Base-by-base conservation (phyloP, 805 yeast species). In the Candida awuae region DNA sequence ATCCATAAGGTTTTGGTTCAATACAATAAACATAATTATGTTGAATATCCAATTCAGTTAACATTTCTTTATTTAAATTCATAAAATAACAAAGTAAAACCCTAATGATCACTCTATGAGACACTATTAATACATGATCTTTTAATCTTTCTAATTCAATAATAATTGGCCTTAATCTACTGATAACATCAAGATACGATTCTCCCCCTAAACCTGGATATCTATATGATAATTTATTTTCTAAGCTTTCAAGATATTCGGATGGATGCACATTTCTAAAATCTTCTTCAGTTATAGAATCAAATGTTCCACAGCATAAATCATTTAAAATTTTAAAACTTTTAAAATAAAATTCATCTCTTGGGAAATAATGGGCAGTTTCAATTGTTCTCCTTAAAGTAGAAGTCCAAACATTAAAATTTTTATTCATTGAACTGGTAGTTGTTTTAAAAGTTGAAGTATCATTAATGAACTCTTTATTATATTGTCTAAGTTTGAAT, bases 181-280 rank as follows among this genome's bases (percentile, higher is more conserved):
- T 50, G 14, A 61, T 59, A 20, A 61, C 65, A 41, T 61, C 66
- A 33, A 61, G 33, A 35, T 60, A 60, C 2, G 66, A 61, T 39
- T 61, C 66, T n/a, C 66, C 66, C 8, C 64, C 62, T 15, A 55
- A 35, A 12, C 66, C 66, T 2, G 65, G 65, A 29, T 54, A 61
- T 45, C 66, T 50, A 41, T 54, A 61, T 13, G 54, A 44, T 16
- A 62, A 41, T 37, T 50, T 59, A 37, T 62, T 58, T 16, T 43
- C 46, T 44, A 59, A 43, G 27, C 57, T 56, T 32, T 51, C 54
- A 31, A 48, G 34, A 39, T 54, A 61, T 29, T 60, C 62, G 10
- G 48, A 44, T 8, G 52, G 47, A 35, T 55, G 51, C 15, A 48
- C 36, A 9, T 29, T 29, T 28, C 55, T 50, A 39, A 61, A 61